Base-by-base conservation (phyloP, 345 rosid genomes). In the Moringa oleifera region DNA sequence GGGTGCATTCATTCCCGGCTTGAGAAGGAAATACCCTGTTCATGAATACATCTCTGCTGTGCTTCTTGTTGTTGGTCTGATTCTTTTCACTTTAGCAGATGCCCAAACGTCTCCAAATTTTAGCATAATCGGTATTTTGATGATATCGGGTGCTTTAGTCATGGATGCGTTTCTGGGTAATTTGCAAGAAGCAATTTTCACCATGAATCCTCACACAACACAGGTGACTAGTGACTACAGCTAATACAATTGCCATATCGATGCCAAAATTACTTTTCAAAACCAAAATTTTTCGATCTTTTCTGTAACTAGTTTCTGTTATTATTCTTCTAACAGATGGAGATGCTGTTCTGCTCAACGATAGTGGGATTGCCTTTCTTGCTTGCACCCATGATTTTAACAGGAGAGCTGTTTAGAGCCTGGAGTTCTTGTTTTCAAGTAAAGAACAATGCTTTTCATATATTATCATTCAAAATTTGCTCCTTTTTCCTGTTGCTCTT, bases 161-260 rank as follows among this genome's bases (percentile, higher is more conserved):
- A 82, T 93, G 86, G 98, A 88, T 63, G 85, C 98, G 12, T 84
- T 93, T 59, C 82, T 90, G 20, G 97, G 94, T 21, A 92, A 92
- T 79, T 68, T 93, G 64, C 97, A 86, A 76, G 96, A 90, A 78
- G 98, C 96, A 17, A 93, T 93, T 61, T 93, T 89, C 73, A 83
- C 85, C 53, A 69, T 84, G 88, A 90, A 86, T 71, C 91, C 94
- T 4, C 79, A 79, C 53, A 93, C 98, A 58, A 87, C 96, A 33
- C 95, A 89, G 88, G 98, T 84, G 66, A 62, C 19, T 41, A 41
- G 47, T 41, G 6, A 4, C 12, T 41, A 41, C n/a, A n/a, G n/a
- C n/a, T n/a, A n/a, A n/a, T n/a, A n/a, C n/a, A n/a, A 11, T 33
- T 11, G 11, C 6, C 37, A 33, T 33, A 33, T 33, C 37, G 11